These are phyloP conservation scores for Zoysia pacifica DNA, from an alignment of 176 grass and related monocot genomes.

Conservation along the genomic window DNA sequence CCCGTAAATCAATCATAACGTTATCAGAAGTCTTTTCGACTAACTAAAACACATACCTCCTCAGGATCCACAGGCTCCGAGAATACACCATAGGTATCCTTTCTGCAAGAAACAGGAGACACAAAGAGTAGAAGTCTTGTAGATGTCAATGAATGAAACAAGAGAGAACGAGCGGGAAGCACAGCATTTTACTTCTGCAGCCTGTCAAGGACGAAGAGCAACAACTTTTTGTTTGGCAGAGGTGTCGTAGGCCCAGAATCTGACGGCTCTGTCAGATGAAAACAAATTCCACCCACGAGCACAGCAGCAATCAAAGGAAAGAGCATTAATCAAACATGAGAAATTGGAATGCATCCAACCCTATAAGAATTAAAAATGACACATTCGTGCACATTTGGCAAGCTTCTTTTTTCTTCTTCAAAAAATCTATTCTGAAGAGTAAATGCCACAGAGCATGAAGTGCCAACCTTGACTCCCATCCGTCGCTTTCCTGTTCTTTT, in stretches of 20 bases:
- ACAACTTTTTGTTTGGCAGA: slow-evolving; percentile 97
- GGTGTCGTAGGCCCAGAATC: slow-evolving; percentile 91
- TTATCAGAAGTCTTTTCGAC: not conserved
- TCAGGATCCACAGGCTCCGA: slow-evolving; percentile 83
- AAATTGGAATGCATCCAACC: slow-evolving; percentile 34
- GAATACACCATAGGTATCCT: slow-evolving; percentile 93
- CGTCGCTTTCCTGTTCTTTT: slow-evolving; percentile 83
- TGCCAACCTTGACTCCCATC: slow-evolving; percentile 78
- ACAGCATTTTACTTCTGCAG: slow-evolving; percentile 93
- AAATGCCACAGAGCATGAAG: slow-evolving; percentile 52
- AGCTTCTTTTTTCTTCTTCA: slow-evolving; percentile 20
- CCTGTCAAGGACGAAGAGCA: slow-evolving; percentile 91
- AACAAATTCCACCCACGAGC: slow-evolving; percentile 42
- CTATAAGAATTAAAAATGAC: slow-evolving; percentile 43
- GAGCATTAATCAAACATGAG: slow-evolving; percentile 49
- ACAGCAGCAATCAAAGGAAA: slow-evolving; percentile 31
- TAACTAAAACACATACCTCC: slow-evolving; percentile 58
- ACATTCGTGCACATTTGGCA: slow-evolving; percentile 40
- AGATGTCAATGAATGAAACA: not conserved
- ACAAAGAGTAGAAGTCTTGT: slow-evolving; percentile 9
- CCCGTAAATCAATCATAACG: slow-evolving; percentile 36
- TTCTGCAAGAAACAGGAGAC: slow-evolving; percentile 66
- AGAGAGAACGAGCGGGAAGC: slow-evolving; percentile 22
- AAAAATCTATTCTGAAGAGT: slow-evolving; percentile 42
- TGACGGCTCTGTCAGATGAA: slow-evolving; percentile 56